These are phyloP conservation scores for Coemansia nantahalensis DNA, from an alignment of 192 early-diverging fungal genomes.

Conservation along the genomic window DNA sequence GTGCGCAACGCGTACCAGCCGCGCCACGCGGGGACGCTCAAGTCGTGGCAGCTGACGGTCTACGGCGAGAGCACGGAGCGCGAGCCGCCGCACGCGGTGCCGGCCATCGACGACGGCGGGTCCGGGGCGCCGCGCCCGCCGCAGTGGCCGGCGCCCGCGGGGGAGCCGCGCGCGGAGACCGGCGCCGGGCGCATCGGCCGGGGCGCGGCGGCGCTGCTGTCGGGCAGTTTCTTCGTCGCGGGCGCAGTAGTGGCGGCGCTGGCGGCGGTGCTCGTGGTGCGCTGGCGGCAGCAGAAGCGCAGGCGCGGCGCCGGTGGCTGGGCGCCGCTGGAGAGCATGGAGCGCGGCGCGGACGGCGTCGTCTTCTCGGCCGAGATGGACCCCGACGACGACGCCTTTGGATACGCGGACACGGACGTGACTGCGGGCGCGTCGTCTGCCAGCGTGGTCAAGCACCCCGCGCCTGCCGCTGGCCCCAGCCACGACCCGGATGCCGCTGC, in stretches of 20 bases:
- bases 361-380: not conserved
- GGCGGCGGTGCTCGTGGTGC: constrained; percentile 33
- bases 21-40: constrained; percentile 55
- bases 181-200: constrained; percentile 4
- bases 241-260: constrained; percentile 28
- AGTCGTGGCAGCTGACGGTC: constrained; percentile 66
- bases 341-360: constrained; percentile 14
- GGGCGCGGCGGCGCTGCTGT: constrained; percentile 15
- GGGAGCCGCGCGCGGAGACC: not conserved
- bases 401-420: constrained; percentile 19
- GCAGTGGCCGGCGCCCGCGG: not conserved
- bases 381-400: constrained; percentile 19
- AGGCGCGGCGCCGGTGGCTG: constrained; percentile 33
- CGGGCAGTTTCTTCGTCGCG: constrained; percentile 17
- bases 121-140: not conserved
- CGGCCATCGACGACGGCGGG: not conserved
- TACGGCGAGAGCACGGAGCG: constrained; percentile 62
- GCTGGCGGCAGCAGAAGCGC: constrained; percentile 42
- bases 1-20: constrained; percentile 65
- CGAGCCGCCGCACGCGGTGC: constrained; percentile 18
- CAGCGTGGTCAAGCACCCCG: not conserved
- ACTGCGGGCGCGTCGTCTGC: constrained; percentile 3
- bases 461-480: too few species aligned
- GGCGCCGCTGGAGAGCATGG: constrained; percentile 31
- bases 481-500: too few species aligned